A percentile compares a stretch with the other conserved stretches of the same genome.
These are phyloP conservation scores for Annulohypoxylon maeteangense DNA, from an alignment of 495 filamentous ascomycete genomes.

Conservation along the genomic window DNA sequence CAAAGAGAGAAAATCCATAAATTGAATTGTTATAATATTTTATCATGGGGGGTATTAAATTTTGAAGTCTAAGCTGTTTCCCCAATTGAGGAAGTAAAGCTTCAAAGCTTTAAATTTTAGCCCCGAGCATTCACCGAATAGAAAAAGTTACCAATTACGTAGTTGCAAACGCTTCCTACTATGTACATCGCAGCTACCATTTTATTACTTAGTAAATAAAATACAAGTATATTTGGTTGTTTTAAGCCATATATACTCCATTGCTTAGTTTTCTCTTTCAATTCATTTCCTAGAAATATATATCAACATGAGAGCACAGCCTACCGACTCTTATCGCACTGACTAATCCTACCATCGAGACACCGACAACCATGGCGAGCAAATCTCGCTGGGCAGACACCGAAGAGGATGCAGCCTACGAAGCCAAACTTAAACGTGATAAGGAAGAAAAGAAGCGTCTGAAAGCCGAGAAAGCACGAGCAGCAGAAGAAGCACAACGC, in stretches of 20 bases:
- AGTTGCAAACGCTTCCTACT: slow-evolving; percentile 2
- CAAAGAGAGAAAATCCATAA: not conserved
- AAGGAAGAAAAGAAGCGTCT: slow-evolving; percentile 89
- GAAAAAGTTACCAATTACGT: slow-evolving; percentile 31
- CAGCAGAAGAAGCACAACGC: slow-evolving; percentile 67
- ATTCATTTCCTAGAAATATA: not conserved
- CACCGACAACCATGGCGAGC: slow-evolving; percentile 65
- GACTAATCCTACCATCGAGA: slow-evolving; percentile 8
- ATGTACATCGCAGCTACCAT: not conserved
- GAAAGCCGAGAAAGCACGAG: slow-evolving; percentile 86
- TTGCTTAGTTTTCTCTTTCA: not conserved
- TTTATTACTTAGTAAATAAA: not conserved
- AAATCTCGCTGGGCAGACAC: slow-evolving; percentile 89
- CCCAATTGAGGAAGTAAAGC: slow-evolving; percentile 4
- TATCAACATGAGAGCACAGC: slow-evolving; percentile 5
- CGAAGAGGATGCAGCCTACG: slow-evolving; percentile 76
- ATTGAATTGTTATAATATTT: not conserved
- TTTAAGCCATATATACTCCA: not conserved
- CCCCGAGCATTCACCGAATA: slow-evolving; percentile 35
- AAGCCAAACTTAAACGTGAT: slow-evolving; percentile 80
- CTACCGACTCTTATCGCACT: slow-evolving; percentile 7
- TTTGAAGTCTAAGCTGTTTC: slow-evolving; percentile 13
- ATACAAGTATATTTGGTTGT: not conserved
- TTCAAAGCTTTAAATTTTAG: slow-evolving; percentile 22
- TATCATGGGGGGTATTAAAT: not conserved